Base-by-base conservation (phyloP, 2,329 filamentous ascomycete species). In the Sclerotinia trifoliorum region DNA sequence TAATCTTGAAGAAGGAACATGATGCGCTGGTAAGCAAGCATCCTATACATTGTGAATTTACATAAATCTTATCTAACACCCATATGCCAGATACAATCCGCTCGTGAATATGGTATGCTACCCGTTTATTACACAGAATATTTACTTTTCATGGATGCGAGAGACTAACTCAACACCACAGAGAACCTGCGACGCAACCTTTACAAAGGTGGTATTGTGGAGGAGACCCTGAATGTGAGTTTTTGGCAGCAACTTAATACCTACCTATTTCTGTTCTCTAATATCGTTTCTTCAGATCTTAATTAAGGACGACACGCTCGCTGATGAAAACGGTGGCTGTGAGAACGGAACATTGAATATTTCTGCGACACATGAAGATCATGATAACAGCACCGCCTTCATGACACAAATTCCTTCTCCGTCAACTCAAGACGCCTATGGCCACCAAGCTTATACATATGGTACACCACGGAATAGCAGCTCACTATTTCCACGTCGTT, bases 1-100 rank as follows among this genome's bases (percentile, higher is more conserved):
- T 81, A 68, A 84, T 92, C 66, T 80, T 84, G 49, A 86, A 83
- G 74, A 77, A 79, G 62, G 88, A 93, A 75, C 86, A 92, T 78
- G 83, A 88, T 62, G 78, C 77, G 61, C 81, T 93, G 70, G 81
- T 88, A 72, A 77, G 83, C 21, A 55, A 77, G 83, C 24, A 55
- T 61, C 42, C 49, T 65, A 13, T 11, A 29, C 6, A 24, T 24
- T 24, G 21, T 39, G 21, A 19, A 49, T 24, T 68, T 71, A 63
- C 15, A 26, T 58, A 49, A 51, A 42, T 3, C 32, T 55, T 19
- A 65, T 64, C 42, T 15, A 32, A 35, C 42, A 69, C 67, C 68
- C 72, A 56, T 73, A 21, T 64, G 57, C 5, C 68, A 77, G 76
- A 67, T 75, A 21, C 67, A 48, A 35, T 67, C 68, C 69, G 80